Evolutionary conservation across 2,329 filamentous ascomycete genomes (phyloP).

Genomic region (Dryadomyces sulphureus): DNA sequence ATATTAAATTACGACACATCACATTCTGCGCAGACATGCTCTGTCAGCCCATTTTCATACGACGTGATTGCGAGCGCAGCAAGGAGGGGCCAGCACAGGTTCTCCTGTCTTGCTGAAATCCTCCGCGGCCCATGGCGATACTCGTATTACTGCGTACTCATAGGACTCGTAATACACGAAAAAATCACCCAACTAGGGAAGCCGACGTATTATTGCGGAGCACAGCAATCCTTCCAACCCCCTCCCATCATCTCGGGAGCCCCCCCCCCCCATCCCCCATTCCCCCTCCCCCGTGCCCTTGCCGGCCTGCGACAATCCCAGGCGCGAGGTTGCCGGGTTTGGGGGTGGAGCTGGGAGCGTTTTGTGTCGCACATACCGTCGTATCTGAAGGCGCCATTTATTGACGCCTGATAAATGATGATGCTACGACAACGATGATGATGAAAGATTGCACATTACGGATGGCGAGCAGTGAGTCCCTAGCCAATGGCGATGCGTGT

Average conservation of each 20-base stretch:
- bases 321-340: not conserved
- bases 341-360: not conserved
- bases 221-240: not conserved
- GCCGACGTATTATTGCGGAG: too few relatives aligned
- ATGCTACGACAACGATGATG: not conserved
- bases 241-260: not conserved
- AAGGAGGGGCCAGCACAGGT: not conserved
- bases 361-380: not conserved
- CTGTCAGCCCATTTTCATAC: not conserved
- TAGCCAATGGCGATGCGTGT: too few relatives aligned
- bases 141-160: not conserved
- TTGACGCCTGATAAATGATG: not conserved
- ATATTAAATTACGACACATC: not conserved
- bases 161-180: not conserved
- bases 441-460: too few relatives aligned
- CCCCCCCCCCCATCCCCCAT: not conserved
- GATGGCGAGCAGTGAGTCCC: too few relatives aligned
- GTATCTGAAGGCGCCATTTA: not conserved
- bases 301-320: not conserved
- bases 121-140: not conserved
- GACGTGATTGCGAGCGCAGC: not conserved
- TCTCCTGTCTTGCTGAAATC: too few relatives aligned
- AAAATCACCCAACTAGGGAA: too few relatives aligned
- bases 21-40: not conserved
- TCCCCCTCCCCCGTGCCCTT: not conserved